Base-by-base conservation (phyloP, 2,329 filamentous ascomycete species). In the Pezicula carpinea region DNA sequence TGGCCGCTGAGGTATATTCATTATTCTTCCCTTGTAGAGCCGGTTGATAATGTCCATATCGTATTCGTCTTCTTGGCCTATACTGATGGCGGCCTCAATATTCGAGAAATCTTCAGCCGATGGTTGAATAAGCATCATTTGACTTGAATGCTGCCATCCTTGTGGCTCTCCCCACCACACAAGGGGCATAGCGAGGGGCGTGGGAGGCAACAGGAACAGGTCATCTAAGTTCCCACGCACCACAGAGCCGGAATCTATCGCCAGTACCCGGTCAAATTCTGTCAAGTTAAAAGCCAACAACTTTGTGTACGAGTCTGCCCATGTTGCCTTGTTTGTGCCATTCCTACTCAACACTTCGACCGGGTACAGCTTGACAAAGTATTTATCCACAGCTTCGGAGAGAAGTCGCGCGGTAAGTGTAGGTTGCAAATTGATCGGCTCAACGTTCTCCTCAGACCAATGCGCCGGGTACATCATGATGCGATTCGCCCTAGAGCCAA, bases 1-100 rank as follows among this genome's bases (percentile, higher is more conserved):
- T 5, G 72, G 70, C 4, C 76, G 69, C 54, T 82, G 78, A 0
- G 79, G 77, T 5, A 83, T 67, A 6, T 79, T 70, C 53, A 80
- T 55, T 2, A 75, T 75, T 18, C 64, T 70, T 29, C 72, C 62
- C 4, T 68, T 70, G 54, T 77, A 82, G 10, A 77, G 70, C 3
- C 70, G 65, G 52, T 82, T 80, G 33, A 82, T 22, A 15, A 59
- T 58, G 21, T 57, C 53, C 50, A 62, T 50, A 36, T 59, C 59
- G 22, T 54, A 51, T 34, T 58, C 54, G 17, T 57, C 49, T 2
- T 50, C 40, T 19, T 43, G 47, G 0, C 53, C 54, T 18, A 44
- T 38, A 14, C 47, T 29, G 6, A 59, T 53, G 10, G 51, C 59
- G 2, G 46, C 22, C 21, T 55, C 34, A 18, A 61, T 44, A n/a